A percentile compares a stretch with the other conserved stretches of the same genome.
Conservation (phyloP, 176 grass and related monocot genomes). For the Juncus effusus region DNA sequence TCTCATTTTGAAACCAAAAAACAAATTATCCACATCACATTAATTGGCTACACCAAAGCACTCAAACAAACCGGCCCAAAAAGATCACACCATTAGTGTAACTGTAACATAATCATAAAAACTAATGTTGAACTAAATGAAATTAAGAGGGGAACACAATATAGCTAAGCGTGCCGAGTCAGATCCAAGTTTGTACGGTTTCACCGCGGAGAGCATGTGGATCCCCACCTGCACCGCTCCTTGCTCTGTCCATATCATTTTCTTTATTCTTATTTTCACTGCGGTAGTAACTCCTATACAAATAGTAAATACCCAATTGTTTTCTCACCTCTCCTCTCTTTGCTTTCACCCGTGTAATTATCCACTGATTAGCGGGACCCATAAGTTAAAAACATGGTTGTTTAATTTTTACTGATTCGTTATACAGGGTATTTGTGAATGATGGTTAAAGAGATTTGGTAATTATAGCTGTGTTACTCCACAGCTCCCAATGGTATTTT, state of each 20-base stretch:
- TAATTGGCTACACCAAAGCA: too few species aligned
- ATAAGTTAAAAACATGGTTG: too few species aligned
- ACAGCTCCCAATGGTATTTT: slow-evolving; percentile 10
- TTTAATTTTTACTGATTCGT: too few species aligned
- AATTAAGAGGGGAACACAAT: slow-evolving; percentile 5
- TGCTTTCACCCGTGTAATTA: too few species aligned
- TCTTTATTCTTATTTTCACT: slow-evolving; percentile 3
- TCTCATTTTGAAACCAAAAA: too few species aligned
- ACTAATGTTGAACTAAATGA: not conserved
- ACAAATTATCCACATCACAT: too few species aligned
- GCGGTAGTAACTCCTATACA: slow-evolving; percentile 14
- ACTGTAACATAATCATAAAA: too few species aligned
- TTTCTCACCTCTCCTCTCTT: not conserved
- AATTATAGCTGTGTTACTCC: slow-evolving; percentile 16
- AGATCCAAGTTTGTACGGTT: slow-evolving; percentile 34
- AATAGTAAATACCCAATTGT: slow-evolving; percentile 6
- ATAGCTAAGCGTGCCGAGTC: slow-evolving; percentile 36
- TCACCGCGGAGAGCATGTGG: slow-evolving; percentile 34
- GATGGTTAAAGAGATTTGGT: too few species aligned
- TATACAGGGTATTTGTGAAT: too few species aligned
- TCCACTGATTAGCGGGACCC: too few species aligned
- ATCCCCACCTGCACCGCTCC: slow-evolving; percentile 28
- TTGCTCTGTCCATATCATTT: slow-evolving; percentile 4
- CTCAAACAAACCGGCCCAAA: too few species aligned
- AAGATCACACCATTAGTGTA: too few species aligned